Evolutionary conservation across 179 eudicot species (phyloP), one percentile per base, ranked within the genome.

Genomic region (Actinidia polygama): DNA sequence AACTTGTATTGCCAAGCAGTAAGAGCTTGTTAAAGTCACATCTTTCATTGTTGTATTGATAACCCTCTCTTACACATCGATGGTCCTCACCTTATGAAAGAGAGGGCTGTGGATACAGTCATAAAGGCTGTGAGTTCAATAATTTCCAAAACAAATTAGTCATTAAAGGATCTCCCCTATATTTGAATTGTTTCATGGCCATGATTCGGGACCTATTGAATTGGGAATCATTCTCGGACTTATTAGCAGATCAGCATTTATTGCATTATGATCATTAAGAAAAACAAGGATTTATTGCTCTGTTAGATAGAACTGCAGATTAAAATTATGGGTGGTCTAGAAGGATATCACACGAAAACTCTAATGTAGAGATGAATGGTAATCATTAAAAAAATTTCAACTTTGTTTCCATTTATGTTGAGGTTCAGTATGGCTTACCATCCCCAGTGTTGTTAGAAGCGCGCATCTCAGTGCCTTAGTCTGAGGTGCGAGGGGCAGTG

Each of bases 181-280:
- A 61, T 19, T 57, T 57, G 62, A 15, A 12, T 57, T 16, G 62
- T 57, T 53, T 53, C 55, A 53, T 53, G 12, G 55, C 62, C 62
- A 57, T 57, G 62, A 57, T 57, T 61, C 24, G 8, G 21, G 26
- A 11, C 18, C 24, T 19, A 6, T 61, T 61, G n/a, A 19, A 61
- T n/a, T 61, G 66, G 66, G 26, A 61, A 19, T 2, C 9, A 61
- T 61, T n/a, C 66, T 66, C 44, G 10, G 40, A 26, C 19, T 66
- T 40, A 73, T 73, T 73, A 21, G 36, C 58, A 51, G 36, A 73
- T 10, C 8, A 47, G 19, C 3, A n/a, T 51, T 47, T 59, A 16
- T 59, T 70, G 74, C 26, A 70, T 40, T 70, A 18, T 73, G 18
- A 72, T 72, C 58, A 73, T 73, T 21, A n/a, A 21, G 16, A 73